phyloP scores from a whole-genome alignment of 2,329 filamentous ascomycete genomes.

The Scopulariopsis brevicaulis region DNA sequence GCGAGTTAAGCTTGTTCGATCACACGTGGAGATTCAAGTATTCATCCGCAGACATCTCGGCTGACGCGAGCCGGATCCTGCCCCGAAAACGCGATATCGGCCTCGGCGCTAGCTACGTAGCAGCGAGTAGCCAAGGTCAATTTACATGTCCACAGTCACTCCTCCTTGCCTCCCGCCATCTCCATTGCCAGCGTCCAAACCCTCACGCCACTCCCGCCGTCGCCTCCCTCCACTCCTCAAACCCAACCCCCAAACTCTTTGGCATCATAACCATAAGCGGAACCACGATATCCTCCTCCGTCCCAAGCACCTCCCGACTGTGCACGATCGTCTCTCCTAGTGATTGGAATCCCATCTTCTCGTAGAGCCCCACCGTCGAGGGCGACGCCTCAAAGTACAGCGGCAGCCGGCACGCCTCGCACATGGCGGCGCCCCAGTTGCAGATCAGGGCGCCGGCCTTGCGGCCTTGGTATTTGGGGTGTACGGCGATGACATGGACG shows the following conservation, averaged over 20 bases:
- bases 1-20: too few relatives aligned
- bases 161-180: too few relatives aligned
- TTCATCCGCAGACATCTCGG: too few relatives aligned
- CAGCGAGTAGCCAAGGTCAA: too few relatives aligned
- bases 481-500: conserved; percentile 29
- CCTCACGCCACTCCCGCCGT: background rate
- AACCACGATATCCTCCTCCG: conserved; percentile 21
- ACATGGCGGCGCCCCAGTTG: conserved; percentile 25
- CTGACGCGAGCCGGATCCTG: too few relatives aligned
- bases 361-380: conserved; percentile 27
- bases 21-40: too few relatives aligned
- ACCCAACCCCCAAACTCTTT: conserved; percentile 17
- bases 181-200: too few relatives aligned
- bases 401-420: conserved; percentile 23
- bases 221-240: conserved; percentile 19
- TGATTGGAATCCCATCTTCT: conserved; percentile 30
- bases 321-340: conserved; percentile 26
- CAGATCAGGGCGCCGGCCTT: conserved; percentile 28
- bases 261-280: conserved; percentile 31
- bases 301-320: conserved; percentile 20
- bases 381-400: conserved; percentile 35
- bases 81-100: too few relatives aligned
- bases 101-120: too few relatives aligned
- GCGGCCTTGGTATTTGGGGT: conserved; percentile 28
- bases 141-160: too few relatives aligned